phyloP scores from a whole-genome alignment of 2,329 filamentous ascomycete genomes.

The Thielaviopsis cerberus region DNA sequence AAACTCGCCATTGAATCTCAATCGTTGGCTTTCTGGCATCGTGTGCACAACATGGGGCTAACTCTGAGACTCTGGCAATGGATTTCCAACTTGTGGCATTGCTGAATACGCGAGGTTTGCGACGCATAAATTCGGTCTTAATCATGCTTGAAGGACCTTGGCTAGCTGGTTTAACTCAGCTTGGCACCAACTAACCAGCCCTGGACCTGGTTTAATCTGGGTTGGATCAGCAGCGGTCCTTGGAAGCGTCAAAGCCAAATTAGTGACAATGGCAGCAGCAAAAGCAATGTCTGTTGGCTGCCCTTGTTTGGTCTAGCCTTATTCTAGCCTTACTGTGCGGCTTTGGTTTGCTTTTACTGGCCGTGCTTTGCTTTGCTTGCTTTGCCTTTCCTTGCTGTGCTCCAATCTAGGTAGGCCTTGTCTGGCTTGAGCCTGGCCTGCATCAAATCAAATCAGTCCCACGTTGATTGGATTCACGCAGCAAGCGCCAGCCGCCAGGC shows the following conservation, averaged over 20 bases:
- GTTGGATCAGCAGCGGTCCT: not conserved
- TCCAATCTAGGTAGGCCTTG: slow-evolving; percentile 1
- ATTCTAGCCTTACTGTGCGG: too few relatives aligned
- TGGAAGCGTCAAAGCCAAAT: not conserved
- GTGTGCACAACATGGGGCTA: not conserved
- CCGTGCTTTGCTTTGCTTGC: not conserved
- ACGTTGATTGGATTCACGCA: not conserved
- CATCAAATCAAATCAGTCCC: not conserved
- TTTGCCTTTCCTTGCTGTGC: not conserved
- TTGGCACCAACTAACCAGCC: not conserved
- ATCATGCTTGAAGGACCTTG: not conserved
- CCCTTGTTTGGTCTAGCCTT: too few relatives aligned
- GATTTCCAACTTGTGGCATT: slow-evolving; percentile 2
- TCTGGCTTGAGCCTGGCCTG: slow-evolving; percentile 4
- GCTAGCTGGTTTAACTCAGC: slow-evolving; percentile 1
- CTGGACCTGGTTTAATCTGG: not conserved
- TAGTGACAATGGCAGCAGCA: too few relatives aligned
- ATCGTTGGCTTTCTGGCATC: not conserved
- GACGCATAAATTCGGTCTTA: not conserved
- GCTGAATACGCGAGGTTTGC: slow-evolving; percentile 4
- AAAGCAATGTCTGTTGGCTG: too few relatives aligned
- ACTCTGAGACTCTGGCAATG: not conserved
- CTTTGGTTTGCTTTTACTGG: not conserved
- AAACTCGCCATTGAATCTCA: not conserved
- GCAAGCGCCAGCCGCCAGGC: not conserved